Evolutionary conservation across 257 asterid genomes (phyloP).

Genomic region (Linaria vulgaris): DNA sequence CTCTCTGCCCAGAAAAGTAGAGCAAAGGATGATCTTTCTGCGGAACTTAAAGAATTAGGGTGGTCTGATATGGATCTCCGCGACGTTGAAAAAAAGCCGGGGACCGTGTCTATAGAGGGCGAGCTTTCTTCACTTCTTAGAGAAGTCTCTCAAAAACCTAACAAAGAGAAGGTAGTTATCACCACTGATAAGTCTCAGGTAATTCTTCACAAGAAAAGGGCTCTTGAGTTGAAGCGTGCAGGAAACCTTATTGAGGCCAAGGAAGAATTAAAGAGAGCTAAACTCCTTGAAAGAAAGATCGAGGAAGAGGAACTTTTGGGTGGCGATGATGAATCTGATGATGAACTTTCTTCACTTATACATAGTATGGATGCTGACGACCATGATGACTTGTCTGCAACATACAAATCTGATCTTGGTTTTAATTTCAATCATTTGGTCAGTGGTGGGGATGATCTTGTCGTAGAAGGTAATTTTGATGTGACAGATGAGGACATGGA

Average conservation of each 20-base stretch:
- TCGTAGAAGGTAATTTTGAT: constrained; percentile 57
- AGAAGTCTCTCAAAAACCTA: constrained; percentile 59
- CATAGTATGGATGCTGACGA: constrained; percentile 62
- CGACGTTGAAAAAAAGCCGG: constrained; percentile 55
- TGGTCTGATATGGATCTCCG: constrained; percentile 89
- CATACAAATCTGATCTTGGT: constrained; percentile 35
- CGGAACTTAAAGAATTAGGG: constrained; percentile 88
- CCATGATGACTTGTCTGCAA: constrained; percentile 40
- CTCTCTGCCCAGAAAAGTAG: constrained; percentile 39
- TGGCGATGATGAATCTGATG: constrained; percentile 80
- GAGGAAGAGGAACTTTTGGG: constrained; percentile 94
- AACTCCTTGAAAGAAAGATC: constrained; percentile 81
- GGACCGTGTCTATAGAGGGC: constrained; percentile 64
- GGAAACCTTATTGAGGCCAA: constrained; percentile 89
- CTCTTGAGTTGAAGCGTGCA: constrained; percentile 84
- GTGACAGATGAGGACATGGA: constrained; percentile 75
- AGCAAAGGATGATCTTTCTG: constrained; percentile 69
- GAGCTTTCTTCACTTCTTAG: constrained; percentile 75
- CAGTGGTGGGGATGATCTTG: constrained; percentile 52
- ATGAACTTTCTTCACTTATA: constrained; percentile 67
- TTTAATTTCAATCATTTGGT: constrained; percentile 49
- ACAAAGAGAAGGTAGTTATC: constrained; percentile 38
- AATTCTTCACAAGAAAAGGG: constrained; percentile 75
- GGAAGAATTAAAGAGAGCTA: constrained; percentile 90
- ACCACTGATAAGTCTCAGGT: constrained; percentile 68